phyloP scores from a whole-genome alignment of 2,329 filamentous ascomycete species.

The Paecilomyces variotii region DNA sequence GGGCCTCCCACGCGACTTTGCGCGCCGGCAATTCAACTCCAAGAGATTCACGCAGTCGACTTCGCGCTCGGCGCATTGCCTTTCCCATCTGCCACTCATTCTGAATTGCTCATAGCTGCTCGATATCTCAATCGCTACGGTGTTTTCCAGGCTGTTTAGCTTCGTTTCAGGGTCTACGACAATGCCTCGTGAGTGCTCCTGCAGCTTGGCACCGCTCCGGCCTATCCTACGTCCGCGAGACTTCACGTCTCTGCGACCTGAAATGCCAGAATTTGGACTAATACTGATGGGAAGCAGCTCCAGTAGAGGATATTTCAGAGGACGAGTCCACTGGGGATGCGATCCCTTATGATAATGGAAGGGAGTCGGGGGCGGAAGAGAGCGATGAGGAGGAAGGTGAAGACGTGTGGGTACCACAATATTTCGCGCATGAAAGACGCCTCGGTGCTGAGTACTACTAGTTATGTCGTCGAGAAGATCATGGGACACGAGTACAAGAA shows the following conservation, averaged over 20 bases:
- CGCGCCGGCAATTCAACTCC: not conserved
- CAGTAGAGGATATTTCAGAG: conserved; percentile 21
- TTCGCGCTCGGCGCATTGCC: not conserved
- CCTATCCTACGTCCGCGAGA: not conserved
- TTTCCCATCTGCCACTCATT: not conserved
- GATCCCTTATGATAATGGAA: conserved; percentile 24
- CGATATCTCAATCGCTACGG: conserved; percentile 13
- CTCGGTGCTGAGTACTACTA: conserved; percentile 10
- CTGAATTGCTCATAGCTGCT: not conserved
- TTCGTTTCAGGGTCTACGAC: conserved; percentile 13
- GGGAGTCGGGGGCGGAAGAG: conserved; percentile 12
- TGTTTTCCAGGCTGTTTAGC: conserved; percentile 21
- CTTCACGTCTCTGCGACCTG: not conserved
- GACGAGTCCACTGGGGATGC: conserved; percentile 29
- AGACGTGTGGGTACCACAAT: conserved; percentile 23
- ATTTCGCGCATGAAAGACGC: conserved; percentile 1
- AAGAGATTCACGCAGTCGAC: not conserved
- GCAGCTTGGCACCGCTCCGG: conserved; percentile 4
- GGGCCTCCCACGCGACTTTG: conserved; percentile 21
- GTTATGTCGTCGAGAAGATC: conserved; percentile 35
- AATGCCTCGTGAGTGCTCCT: conserved; percentile 35
- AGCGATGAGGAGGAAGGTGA: conserved; percentile 24
- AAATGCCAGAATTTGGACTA: not conserved
- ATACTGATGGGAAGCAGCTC: not conserved
- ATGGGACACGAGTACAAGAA: conserved; percentile 28